Evolutionary conservation across 2,329 filamentous ascomycete genomes (phyloP), one percentile per base, ranked within the genome.

Genomic region (Mariannaea sp.): DNA sequence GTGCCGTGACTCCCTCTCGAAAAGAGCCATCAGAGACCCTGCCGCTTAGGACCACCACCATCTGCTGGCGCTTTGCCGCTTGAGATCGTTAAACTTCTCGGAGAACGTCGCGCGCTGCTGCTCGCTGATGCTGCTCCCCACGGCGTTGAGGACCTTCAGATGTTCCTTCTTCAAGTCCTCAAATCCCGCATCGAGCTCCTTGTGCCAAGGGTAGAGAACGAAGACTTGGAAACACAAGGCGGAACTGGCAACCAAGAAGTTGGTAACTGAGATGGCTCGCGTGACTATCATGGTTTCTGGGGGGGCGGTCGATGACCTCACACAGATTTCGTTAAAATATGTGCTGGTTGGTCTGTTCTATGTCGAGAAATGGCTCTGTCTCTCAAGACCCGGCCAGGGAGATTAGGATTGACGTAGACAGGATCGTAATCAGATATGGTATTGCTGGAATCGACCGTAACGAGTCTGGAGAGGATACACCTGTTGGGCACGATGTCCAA

Each of bases 121-220:
- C 13, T 57, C 50, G 47, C 42, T 52, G 16, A 57, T 16, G 17
- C 39, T 63, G 50, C 65, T 65, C 53, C 65, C 68, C 41, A 74
- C 69, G 20, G 68, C 61, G 35, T 55, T 45, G 29, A 67, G 47
- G 39, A 67, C 61, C 16, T 58, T 56, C 7, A 65, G 30, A 40
- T 66, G 64, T 48, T 66, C 64, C 51, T 51, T 64, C 58, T 63
- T 65, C 41, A 66, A 55, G 6, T 57, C 56, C 45, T 66, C 61
- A 63, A 88, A 87, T 55, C 82, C 80, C 16, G 80, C 77, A 57
- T 87, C 82, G 6, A 89, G 73, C 65, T 86, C 75, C 63, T 86
- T 79, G 70, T 88, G 85, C 85, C 85, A 88, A 1, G 86, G 86
- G 69, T 88, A 88, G 9, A 89, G 75, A 32, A 89, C 86, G 61